Conservation (phyloP, 148 eudicot genomes). For the Selenicereus undatus region DNA sequence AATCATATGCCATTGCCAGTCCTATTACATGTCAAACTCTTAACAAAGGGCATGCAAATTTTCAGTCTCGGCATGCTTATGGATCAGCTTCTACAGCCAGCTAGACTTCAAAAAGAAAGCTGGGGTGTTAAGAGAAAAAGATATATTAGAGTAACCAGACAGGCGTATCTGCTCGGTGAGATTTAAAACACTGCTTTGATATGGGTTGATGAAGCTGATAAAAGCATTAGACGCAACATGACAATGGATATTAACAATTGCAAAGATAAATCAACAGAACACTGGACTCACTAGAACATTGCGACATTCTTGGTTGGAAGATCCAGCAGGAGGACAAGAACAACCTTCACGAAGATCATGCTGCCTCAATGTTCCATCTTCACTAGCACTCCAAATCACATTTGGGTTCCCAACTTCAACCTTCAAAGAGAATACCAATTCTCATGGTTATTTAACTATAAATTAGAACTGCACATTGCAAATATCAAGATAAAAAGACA, state of each 20-base stretch:
- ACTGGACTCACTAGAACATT: slow-evolving; percentile 76
- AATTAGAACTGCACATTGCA: slow-evolving; percentile 2
- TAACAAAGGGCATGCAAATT: not conserved
- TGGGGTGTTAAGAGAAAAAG: not conserved
- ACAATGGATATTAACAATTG: not conserved
- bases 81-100: not conserved
- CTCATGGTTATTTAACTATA: not conserved
- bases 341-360: slow-evolving; percentile 91
- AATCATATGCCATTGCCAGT: not conserved
- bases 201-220: not conserved
- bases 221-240: not conserved
- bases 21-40: not conserved
- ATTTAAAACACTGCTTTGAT: not conserved
- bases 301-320: slow-evolving; percentile 85
- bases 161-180: not conserved
- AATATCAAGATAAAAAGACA: not conserved
- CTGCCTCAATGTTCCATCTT: slow-evolving; percentile 97
- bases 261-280: slow-evolving; percentile 9
- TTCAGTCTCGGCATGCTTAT: not conserved
- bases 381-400: slow-evolving; percentile 99
- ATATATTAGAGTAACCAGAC: not conserved
- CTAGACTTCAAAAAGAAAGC: not conserved
- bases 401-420: slow-evolving; percentile 95
- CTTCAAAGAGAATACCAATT: slow-evolving; percentile 33
- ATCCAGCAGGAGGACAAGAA: slow-evolving; percentile 88